A percentile compares a stretch with the other conserved stretches of the same genome.
Evolutionary conservation across 306 rosid genomes (phyloP).

Genomic region (Abrus pulchellus): DNA sequence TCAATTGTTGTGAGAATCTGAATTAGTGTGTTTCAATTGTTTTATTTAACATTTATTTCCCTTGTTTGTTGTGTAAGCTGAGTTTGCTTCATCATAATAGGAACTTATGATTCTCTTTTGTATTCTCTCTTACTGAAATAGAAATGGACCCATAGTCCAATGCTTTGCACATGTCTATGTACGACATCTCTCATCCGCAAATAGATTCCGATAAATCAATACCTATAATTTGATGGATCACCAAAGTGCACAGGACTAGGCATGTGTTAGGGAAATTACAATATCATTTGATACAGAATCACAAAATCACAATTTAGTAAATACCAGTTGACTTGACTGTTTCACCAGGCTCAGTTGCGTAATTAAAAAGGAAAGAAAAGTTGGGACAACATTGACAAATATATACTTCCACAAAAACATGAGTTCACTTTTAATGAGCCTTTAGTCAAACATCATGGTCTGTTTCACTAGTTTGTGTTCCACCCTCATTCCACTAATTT

Average conservation of each 20-base stretch:
- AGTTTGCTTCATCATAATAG: slow-evolving; percentile 1
- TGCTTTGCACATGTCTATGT: not conserved
- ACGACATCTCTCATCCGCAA: not conserved
- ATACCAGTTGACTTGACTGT: not conserved
- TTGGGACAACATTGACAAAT: not conserved
- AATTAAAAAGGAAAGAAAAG: not conserved
- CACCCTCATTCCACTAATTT: not conserved
- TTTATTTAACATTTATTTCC: not conserved
- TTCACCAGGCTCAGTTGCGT: not conserved
- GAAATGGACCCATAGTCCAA: not conserved
- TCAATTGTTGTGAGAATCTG: not conserved
- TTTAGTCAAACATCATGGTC: not conserved
- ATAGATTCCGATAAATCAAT: not conserved
- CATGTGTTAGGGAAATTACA: not conserved
- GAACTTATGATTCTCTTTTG: not conserved
- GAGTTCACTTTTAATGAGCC: not conserved
- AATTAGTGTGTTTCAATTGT: not conserved
- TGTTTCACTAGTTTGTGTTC: not conserved
- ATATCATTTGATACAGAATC: not conserved
- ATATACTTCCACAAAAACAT: not conserved
- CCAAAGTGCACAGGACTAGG: not conserved
- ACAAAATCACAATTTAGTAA: not conserved
- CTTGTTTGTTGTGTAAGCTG: not conserved
- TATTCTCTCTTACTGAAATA: not conserved
- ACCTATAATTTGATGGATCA: not conserved